These are phyloP conservation scores for Nannochloropsis salina DNA, from an alignment of 108 stramenopile genomes.

Conservation along the genomic window DNA sequence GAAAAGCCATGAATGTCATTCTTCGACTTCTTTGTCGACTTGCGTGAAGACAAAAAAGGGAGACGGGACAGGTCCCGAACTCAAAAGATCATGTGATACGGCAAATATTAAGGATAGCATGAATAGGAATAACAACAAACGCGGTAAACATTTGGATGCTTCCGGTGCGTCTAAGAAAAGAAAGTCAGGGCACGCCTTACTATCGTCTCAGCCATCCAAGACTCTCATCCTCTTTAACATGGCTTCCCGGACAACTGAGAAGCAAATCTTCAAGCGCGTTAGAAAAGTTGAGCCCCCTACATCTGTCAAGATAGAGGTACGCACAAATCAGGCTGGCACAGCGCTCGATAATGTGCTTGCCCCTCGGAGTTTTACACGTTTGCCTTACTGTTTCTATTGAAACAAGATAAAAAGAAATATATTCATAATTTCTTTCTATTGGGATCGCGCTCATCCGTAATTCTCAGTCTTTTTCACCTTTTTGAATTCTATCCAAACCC, in stretches of 20 bases:
- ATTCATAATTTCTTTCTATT: too few relatives aligned
- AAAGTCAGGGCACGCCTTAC: neutral
- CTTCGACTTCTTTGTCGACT: neutral
- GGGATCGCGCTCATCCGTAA: too few relatives aligned
- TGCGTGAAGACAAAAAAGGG: neutral
- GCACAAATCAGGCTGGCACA: neutral
- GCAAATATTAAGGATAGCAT: neutral
- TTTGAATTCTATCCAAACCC: too few relatives aligned
- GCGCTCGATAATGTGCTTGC: too few relatives aligned
- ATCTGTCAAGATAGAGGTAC: neutral
- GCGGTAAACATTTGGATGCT: neutral
- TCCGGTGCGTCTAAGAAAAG: neutral
- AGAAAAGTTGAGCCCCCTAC: neutral
- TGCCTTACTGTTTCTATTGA: too few relatives aligned
- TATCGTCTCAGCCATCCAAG: slow-evolving; percentile 1
- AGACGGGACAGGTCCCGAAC: neutral
- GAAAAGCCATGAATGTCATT: neutral
- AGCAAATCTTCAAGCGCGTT: neutral
- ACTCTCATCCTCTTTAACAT: neutral
- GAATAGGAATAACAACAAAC: neutral
- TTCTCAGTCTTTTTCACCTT: too few relatives aligned
- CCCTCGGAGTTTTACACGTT: too few relatives aligned
- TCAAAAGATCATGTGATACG: neutral
- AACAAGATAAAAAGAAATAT: too few relatives aligned
- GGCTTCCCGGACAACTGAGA: slow-evolving; percentile 1